Conservation (phyloP, 345 rosid species). For the Reutealis trisperma region DNA sequence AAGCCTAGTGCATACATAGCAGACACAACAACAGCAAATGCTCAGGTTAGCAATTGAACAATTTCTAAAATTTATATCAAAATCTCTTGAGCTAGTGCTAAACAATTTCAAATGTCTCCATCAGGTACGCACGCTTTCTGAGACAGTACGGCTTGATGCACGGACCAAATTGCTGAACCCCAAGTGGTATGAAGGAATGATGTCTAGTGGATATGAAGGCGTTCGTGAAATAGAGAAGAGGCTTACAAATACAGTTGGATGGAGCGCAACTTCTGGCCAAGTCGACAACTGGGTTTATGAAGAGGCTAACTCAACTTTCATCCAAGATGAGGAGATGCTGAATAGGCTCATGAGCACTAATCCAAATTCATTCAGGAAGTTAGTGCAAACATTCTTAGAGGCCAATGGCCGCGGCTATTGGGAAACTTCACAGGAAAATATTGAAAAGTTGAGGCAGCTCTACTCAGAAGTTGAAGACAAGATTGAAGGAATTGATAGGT, state of each 20-base stretch:
- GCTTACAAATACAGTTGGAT: slow-evolving; percentile 90
- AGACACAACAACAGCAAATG: slow-evolving; percentile 95
- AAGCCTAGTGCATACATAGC: slow-evolving; percentile 93
- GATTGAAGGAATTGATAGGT: slow-evolving; percentile 94
- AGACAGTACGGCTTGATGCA: slow-evolving; percentile 90
- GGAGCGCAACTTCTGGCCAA: slow-evolving; percentile 99
- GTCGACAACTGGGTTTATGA: slow-evolving; percentile 99
- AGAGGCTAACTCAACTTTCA: slow-evolving; percentile 93
- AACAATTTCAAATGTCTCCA: slow-evolving; percentile 16
- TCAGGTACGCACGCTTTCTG: slow-evolving; percentile 86
- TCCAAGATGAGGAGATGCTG: slow-evolving; percentile 90
- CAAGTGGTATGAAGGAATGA: slow-evolving; percentile 99
- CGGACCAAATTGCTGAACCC: slow-evolving; percentile 94
- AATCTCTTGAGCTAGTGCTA: neutral
- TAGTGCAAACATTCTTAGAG: slow-evolving; percentile 94
- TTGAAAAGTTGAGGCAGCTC: slow-evolving; percentile 83
- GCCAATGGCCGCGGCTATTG: slow-evolving; percentile 98
- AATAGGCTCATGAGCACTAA: slow-evolving; percentile 82
- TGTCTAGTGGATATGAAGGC: slow-evolving; percentile 94
- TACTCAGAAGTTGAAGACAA: slow-evolving; percentile 96
- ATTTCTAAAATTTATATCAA: neutral
- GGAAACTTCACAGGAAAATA: slow-evolving; percentile 80
- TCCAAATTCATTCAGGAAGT: slow-evolving; percentile 91
- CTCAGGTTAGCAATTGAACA: slow-evolving; percentile 58
- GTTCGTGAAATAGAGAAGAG: slow-evolving; percentile 98